Conservation (phyloP, 495 filamentous ascomycete genomes). For the Tuber aestivum region DNA sequence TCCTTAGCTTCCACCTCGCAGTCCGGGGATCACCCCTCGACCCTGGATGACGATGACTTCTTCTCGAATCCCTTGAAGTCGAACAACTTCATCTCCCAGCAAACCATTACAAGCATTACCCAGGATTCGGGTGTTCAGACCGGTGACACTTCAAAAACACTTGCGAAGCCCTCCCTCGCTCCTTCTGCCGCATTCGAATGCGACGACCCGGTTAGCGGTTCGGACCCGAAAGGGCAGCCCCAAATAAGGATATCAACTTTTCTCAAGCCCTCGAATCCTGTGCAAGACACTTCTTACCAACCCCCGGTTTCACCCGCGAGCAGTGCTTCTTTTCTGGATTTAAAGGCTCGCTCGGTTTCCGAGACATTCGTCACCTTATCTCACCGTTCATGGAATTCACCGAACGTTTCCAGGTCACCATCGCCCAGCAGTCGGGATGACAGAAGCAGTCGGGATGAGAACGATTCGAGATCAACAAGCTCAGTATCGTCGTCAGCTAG, state of each 20-base stretch:
- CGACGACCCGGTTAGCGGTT: slow-evolving; percentile 10
- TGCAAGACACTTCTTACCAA: slow-evolving; percentile 34
- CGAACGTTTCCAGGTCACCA: slow-evolving; percentile 40
- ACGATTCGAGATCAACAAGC: slow-evolving; percentile 35
- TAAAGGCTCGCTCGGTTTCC: slow-evolving; percentile 25
- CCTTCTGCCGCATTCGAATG: slow-evolving; percentile 34
- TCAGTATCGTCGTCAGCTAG: slow-evolving; percentile 34
- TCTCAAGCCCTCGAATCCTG: slow-evolving; percentile 31
- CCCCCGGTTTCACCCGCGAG: slow-evolving; percentile 13
- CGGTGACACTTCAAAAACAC: neutral
- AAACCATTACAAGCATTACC: neutral
- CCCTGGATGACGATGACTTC: slow-evolving; percentile 21
- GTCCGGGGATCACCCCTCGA: slow-evolving; percentile 10
- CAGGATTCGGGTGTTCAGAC: neutral
- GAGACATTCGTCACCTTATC: slow-evolving; percentile 28
- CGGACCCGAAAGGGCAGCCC: slow-evolving; percentile 26
- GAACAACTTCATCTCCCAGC: neutral
- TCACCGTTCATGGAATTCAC: slow-evolving; percentile 37
- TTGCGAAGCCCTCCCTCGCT: slow-evolving; percentile 21
- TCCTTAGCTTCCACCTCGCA: slow-evolving; percentile 13
- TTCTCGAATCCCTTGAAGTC: slow-evolving; percentile 17
- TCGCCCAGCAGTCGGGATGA: slow-evolving; percentile 40
- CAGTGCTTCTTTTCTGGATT: slow-evolving; percentile 23
- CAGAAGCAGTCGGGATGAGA: slow-evolving; percentile 37
- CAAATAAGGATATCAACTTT: slow-evolving; percentile 42